phyloP scores from a whole-genome alignment of 2,329 filamentous ascomycete genomes.

The Delphinella strobiligena region DNA sequence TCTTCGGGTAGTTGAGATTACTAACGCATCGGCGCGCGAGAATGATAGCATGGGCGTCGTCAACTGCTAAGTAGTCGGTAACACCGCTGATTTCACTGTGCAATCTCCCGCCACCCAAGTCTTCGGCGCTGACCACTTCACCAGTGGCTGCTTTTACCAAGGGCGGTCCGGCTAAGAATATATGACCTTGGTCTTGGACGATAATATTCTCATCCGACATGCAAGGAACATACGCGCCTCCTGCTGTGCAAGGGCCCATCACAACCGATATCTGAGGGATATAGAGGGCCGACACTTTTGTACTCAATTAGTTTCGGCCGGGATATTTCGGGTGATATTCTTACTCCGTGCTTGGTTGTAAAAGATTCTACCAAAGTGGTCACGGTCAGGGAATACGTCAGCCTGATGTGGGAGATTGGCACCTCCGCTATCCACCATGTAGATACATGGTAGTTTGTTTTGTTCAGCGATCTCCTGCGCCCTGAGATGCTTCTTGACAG shows the following conservation, averaged over 20 bases:
- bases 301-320: no score
- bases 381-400: slow-evolving; percentile 87
- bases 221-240: slow-evolving; percentile 87
- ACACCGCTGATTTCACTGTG: slow-evolving; percentile 88
- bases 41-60: slow-evolving; percentile 83
- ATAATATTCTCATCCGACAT: slow-evolving; percentile 99
- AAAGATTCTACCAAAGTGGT: slow-evolving; percentile 96
- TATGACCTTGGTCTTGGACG: slow-evolving; percentile 88
- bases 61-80: slow-evolving; percentile 86
- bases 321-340: no score
- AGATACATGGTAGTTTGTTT: slow-evolving; percentile 77
- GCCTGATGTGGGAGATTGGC: slow-evolving; percentile 92
- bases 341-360: slow-evolving; percentile 68
- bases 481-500: slow-evolving; percentile 91
- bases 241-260: slow-evolving; percentile 94
- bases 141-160: slow-evolving; percentile 94
- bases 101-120: slow-evolving; percentile 78
- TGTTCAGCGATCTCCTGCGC: slow-evolving; percentile 85
- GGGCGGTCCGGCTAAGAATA: slow-evolving; percentile 89
- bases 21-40: slow-evolving; percentile 72
- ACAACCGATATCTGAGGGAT: slow-evolving; percentile 92
- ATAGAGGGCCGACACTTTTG: slow-evolving; percentile 67
- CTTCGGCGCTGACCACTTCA: slow-evolving; percentile 80
- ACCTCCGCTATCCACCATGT: slow-evolving; percentile 89
- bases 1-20: slow-evolving; percentile 76